A percentile compares a stretch with the other conserved stretches of the same genome.
phyloP scores from a whole-genome alignment of 345 rosid species.

The Clarkia xantiana region DNA sequence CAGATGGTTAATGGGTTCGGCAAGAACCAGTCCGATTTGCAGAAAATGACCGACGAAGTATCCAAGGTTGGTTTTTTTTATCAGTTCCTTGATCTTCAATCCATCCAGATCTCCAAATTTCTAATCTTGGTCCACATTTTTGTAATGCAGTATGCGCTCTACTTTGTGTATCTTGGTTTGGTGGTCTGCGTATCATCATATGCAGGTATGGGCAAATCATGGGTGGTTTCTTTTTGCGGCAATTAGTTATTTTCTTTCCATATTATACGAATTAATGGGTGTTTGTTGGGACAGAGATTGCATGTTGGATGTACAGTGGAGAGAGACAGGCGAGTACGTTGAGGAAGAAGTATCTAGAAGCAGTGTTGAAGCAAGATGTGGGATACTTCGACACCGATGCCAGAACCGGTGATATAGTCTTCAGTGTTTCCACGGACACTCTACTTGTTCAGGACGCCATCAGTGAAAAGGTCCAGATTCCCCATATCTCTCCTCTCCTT shows the following conservation, averaged over 20 bases:
- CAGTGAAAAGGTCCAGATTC: slow-evolving; percentile 65
- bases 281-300: slow-evolving; percentile 42
- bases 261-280: neutral
- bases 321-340: slow-evolving; percentile 87
- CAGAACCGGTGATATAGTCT: slow-evolving; percentile 94
- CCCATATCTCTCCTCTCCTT: neutral
- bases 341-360: slow-evolving; percentile 89
- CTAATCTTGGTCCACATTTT: neutral
- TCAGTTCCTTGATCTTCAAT: neutral
- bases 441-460: slow-evolving; percentile 99
- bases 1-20: slow-evolving; percentile 99
- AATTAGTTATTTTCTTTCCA: neutral
- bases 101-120: slow-evolving; percentile 24
- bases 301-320: slow-evolving; percentile 98
- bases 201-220: slow-evolving; percentile 46
- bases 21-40: slow-evolving; percentile 79
- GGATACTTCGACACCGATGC: slow-evolving; percentile 99
- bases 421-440: slow-evolving; percentile 96
- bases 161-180: slow-evolving; percentile 89
- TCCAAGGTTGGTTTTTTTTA: slow-evolving; percentile 33
- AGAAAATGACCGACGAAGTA: slow-evolving; percentile 88
- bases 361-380: slow-evolving; percentile 92
- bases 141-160: slow-evolving; percentile 75
- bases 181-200: slow-evolving; percentile 93
- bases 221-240: neutral